These are phyloP conservation scores for Helianthus annuus DNA, from an alignment of 129 eudicot species.

Conservation along the genomic window HanXRQr2.0-SUNRISE NC_035446.2:159545691-159546190, in stretches of 20 bases:
- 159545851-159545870: not conserved
- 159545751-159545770: not conserved
- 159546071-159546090: too few species aligned
- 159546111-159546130: too few species aligned
- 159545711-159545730: constrained; percentile 1
- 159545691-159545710: constrained; percentile 9
- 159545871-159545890: not conserved
- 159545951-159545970: not conserved
- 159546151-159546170: too few species aligned
- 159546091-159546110: too few species aligned
- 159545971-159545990: not conserved
- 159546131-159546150: too few species aligned
- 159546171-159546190: too few species aligned
- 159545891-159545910: not conserved
- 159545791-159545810: not conserved
- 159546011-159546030: constrained; percentile 18
- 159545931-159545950: too few species aligned
- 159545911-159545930: too few species aligned
- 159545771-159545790: not conserved
- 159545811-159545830: not conserved
- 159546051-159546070: constrained; percentile 19
- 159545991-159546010: not conserved
- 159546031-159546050: constrained; percentile 29
- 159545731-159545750: not conserved
- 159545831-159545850: not conserved